Evolutionary conservation across 139 green algal species (phyloP), one percentile per base, ranked within the genome.

Genomic region (Edaphochlamys debaryana): DNA sequence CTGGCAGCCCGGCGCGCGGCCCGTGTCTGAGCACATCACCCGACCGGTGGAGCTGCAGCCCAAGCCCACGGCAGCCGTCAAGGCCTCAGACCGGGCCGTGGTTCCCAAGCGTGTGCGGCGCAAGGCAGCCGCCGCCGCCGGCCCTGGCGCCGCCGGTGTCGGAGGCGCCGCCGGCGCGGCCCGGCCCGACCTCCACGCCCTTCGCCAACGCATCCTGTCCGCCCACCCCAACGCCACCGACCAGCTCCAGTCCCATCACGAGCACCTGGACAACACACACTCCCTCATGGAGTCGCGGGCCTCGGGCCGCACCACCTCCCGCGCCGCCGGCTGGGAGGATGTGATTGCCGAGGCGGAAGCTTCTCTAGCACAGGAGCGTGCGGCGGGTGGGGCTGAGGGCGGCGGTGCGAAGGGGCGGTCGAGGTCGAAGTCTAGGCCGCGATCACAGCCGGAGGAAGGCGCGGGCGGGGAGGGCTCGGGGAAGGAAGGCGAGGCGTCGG

Each of bases 41-140:
- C 30, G 17, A 6, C 73, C 56, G 38, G 58, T 38, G 40, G 22
- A 20, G 73, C 73, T 80, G 36, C 73, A 70, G 58, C 56, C 73
- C 54, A 80, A 80, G 58, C 73, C 38, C 11, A 20, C 17, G 34
- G 34, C 7, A 1, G 11, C 32, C 5, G 36, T n/a, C n/a, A 67
- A 30, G 4, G 60, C 60, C 0, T 67, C 60, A 11, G 22, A 23
- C 13, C 60, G 60, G 1, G 60, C 29, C n/a, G 60, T 67, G 60
- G 19, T 67, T 30, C 60, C 60, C 54, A 63, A 63, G 54, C 20
- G 54, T 6, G 19, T 25, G 54, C 20, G 23, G 30, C 56, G 56
- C 23, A 2, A 6, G 19, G 56, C 56, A 2, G 56, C 56, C 9
- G 25, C 22, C 66, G 34, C 36, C 25, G 36, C 36, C 27, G 66